A percentile compares a stretch with the other conserved stretches of the same genome.
Conservation (phyloP, 805 yeast species). For the Phaffomyces opuntiae region DNA sequence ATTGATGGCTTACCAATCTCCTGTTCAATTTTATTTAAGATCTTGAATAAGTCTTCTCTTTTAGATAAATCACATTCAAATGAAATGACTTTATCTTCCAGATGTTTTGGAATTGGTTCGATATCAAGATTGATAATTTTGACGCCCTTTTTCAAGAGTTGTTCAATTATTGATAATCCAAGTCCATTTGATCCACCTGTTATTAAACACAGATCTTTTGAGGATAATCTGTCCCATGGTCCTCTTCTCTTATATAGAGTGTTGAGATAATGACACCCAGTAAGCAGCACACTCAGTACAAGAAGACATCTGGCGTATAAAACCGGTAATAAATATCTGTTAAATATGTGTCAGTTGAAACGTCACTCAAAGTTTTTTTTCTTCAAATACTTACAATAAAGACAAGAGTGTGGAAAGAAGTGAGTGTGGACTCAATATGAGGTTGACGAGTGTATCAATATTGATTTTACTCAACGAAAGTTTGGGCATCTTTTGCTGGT, state of each 20-base stretch:
- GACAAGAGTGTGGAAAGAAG: not conserved
- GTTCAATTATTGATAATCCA: slow-evolving; percentile 24
- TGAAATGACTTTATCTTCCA: slow-evolving; percentile 31
- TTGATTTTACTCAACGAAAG: not conserved
- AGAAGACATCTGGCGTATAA: slow-evolving; percentile 1
- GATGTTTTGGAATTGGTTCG: slow-evolving; percentile 14
- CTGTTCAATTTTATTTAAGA: slow-evolving; percentile 33
- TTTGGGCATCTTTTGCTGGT: not conserved
- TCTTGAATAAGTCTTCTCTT: slow-evolving; percentile 31
- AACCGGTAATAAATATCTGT: slow-evolving; percentile 6
- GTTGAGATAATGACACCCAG: not conserved
- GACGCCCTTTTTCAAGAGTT: slow-evolving; percentile 14
- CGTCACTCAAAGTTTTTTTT: no score
- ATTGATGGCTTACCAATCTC: slow-evolving; percentile 52
- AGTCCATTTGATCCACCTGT: slow-evolving; percentile 36
- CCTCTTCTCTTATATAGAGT: slow-evolving; percentile 16
- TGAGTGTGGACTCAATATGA: not conserved
- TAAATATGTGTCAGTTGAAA: slow-evolving; percentile 1
- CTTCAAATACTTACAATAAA: slow-evolving; percentile 5
- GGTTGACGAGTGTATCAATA: slow-evolving; percentile 1
- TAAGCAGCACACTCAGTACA: not conserved
- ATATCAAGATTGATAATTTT: slow-evolving; percentile 23
- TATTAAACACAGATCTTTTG: slow-evolving; percentile 19
- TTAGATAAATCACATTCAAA: slow-evolving; percentile 64
- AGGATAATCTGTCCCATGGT: slow-evolving; percentile 11